phyloP scores from a whole-genome alignment of 2,329 filamentous ascomycete species.

The Fusarium sp. region DNA sequence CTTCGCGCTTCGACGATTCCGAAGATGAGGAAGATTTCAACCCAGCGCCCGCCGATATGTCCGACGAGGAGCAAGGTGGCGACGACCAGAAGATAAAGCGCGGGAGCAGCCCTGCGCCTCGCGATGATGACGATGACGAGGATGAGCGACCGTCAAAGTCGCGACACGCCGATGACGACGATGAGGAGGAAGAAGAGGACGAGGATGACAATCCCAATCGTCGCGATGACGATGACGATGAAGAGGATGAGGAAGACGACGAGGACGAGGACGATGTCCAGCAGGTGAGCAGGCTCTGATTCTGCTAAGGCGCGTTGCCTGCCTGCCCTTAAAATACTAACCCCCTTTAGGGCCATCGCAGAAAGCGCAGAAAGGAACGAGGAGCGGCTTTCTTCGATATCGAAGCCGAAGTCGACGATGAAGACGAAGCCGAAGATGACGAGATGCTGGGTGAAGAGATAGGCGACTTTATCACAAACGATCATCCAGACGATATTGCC shows the following conservation, averaged over 20 bases:
- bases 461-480: conserved; percentile 86
- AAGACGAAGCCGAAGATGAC: conserved; percentile 86
- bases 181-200: conserved; percentile 46
- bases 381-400: conserved; percentile 94
- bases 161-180: conserved; percentile 53
- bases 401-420: conserved; percentile 97
- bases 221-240: conserved; percentile 53
- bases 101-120: conserved; percentile 51
- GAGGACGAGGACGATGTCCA: conserved; percentile 75
- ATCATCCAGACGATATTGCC: conserved; percentile 87
- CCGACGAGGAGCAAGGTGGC: conserved; percentile 64
- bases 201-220: conserved; percentile 48
- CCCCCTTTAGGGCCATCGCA: conserved; percentile 65
- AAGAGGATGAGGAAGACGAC: conserved; percentile 68
- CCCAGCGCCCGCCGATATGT: conserved; percentile 75
- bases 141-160: conserved; percentile 43
- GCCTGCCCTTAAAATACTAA: conserved; percentile 23
- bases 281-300: conserved; percentile 53
- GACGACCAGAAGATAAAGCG: conserved; percentile 50
- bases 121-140: conserved; percentile 50
- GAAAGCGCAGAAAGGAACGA: conserved; percentile 80
- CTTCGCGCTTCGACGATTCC: conserved; percentile 64
- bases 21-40: conserved; percentile 92
- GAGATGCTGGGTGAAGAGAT: conserved; percentile 87
- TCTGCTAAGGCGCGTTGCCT: background rate